A percentile compares a stretch with the other conserved stretches of the same genome.
Evolutionary conservation across 179 eudicot species (phyloP).

Genomic region (Sideroxylon spinosum): DNA sequence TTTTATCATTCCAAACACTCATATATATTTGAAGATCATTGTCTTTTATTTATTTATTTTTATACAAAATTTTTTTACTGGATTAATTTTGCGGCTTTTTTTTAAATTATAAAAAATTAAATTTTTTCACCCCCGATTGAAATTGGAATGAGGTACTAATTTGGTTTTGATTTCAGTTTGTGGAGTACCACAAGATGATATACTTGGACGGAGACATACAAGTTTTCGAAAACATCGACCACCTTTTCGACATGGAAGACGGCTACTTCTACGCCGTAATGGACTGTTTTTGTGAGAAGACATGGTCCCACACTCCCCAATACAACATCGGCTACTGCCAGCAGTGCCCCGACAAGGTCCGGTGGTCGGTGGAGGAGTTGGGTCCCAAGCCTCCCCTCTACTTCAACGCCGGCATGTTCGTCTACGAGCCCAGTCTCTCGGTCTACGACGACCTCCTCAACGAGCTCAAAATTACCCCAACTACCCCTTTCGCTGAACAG

Average conservation of each 20-base stretch:
- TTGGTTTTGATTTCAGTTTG: conserved; percentile 19
- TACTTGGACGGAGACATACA: conserved; percentile 34
- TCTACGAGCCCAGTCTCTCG: conserved; percentile 27
- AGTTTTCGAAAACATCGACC: conserved; percentile 27
- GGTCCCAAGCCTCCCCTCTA: conserved; percentile 24
- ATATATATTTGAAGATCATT: no score
- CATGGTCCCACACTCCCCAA: conserved; percentile 26
- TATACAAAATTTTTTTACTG: background rate
- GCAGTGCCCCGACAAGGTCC: conserved; percentile 25
- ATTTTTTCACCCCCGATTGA: no score
- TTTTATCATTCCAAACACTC: no score
- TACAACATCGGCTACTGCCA: conserved; percentile 28
- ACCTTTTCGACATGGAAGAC: conserved; percentile 24
- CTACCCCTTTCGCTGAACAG: conserved; percentile 32
- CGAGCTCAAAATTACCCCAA: conserved; percentile 14
- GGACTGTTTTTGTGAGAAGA: conserved; percentile 31
- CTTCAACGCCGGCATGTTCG: conserved; percentile 33
- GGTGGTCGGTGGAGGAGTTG: conserved; percentile 18
- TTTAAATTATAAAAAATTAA: no score
- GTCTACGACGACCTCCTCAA: conserved; percentile 21
- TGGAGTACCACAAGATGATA: conserved; percentile 33
- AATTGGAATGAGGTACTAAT: no score
- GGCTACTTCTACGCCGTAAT: conserved; percentile 27
- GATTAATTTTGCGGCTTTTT: background rate
- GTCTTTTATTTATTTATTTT: background rate